Conservation (phyloP, 139 green algal genomes). For the Micractinium conductrix region DNA sequence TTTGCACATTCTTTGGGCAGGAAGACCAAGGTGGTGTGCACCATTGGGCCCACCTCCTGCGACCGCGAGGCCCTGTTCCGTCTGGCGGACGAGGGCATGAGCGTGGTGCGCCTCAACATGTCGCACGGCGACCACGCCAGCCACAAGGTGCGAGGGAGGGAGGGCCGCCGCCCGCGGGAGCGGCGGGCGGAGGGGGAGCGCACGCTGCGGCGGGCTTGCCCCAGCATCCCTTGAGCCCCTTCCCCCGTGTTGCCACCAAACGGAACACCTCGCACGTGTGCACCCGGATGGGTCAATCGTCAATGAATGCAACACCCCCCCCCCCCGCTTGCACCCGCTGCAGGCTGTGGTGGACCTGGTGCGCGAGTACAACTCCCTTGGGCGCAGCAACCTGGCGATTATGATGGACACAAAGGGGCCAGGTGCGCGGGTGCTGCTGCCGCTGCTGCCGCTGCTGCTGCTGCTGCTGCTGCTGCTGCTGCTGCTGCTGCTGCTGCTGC, state of each 20-base stretch:
- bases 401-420: conserved; percentile 90
- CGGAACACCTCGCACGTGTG: no score
- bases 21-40: conserved; percentile 81
- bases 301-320: not conserved
- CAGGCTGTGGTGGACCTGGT: conserved; percentile 79
- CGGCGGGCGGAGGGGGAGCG: no score
- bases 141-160: conserved; percentile 66
- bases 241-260: no score
- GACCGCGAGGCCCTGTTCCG: conserved; percentile 65
- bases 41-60: conserved; percentile 76
- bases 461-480: no score
- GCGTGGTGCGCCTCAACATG: conserved; percentile 86
- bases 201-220: no score
- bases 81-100: conserved; percentile 80
- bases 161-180: no score
- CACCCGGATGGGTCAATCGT: no score
- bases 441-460: no score
- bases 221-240: no score
- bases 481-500: no score
- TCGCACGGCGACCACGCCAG: conserved; percentile 77
- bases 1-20: no score
- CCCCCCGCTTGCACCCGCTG: not conserved
- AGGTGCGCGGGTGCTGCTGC: conserved; percentile 47
- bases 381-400: conserved; percentile 63
- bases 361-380: conserved; percentile 76